phyloP scores from a whole-genome alignment of 352 stramenopile genomes.

The Phytophthora pinifolia region DNA sequence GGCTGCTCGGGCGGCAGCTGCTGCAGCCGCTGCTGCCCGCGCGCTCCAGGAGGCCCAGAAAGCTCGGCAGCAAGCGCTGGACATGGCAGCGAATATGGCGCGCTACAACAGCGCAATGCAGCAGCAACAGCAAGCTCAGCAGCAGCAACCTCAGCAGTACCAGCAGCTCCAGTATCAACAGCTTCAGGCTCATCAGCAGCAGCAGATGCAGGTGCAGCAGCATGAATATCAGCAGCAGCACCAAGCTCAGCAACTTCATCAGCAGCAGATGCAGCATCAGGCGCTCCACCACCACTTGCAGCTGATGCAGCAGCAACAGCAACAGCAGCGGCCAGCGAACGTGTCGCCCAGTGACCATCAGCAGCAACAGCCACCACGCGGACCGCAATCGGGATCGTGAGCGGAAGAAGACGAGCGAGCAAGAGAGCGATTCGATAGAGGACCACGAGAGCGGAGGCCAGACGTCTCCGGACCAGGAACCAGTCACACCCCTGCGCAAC shows the following conservation, averaged over 20 bases:
- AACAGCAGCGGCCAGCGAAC: conserved; percentile 39
- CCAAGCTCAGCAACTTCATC: conserved; percentile 41
- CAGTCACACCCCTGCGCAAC: conserved; percentile 10
- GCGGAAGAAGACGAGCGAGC: neutral
- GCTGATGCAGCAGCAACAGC: conserved; percentile 46
- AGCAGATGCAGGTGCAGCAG: conserved; percentile 40
- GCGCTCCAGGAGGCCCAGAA: conserved; percentile 78
- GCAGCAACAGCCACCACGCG: conserved; percentile 27
- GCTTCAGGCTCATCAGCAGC: conserved; percentile 37
- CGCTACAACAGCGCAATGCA: conserved; percentile 77
- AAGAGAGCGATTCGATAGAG: conserved; percentile 22
- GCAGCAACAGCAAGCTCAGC: conserved; percentile 46
- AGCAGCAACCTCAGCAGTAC: conserved; percentile 43
- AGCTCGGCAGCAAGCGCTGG: conserved; percentile 76
- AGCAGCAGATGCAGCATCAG: conserved; percentile 61
- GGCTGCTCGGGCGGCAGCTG: conserved; percentile 65
- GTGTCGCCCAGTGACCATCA: conserved; percentile 34
- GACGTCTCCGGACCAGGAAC: conserved; percentile 1
- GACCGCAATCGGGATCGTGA: conserved; percentile 29
- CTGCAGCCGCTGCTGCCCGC: conserved; percentile 63
- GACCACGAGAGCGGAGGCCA: conserved; percentile 2
- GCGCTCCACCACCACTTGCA: conserved; percentile 51
- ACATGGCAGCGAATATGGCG: conserved; percentile 76
- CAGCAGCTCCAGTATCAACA: conserved; percentile 37
- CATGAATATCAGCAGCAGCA: conserved; percentile 45